These are phyloP conservation scores for Diplocarpon mali DNA, from an alignment of 2,329 filamentous ascomycete species.

Conservation along the genomic window DNA sequence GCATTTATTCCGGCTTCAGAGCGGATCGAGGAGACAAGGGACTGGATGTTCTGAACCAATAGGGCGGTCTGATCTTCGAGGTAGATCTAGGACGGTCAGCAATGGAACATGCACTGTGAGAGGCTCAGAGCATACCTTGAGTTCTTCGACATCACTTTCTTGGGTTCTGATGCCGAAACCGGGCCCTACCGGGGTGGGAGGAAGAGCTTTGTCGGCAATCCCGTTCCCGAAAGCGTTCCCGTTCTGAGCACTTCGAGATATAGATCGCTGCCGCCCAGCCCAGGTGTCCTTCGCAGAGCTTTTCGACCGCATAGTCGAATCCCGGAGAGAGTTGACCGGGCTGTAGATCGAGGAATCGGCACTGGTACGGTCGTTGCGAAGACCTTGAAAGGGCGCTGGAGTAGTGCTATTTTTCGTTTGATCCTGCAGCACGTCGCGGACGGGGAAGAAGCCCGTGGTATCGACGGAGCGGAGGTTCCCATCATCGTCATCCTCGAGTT, in stretches of 20 bases:
- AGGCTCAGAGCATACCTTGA: constrained; percentile 38
- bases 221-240: constrained; percentile 24
- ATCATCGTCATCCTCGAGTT: constrained; percentile 70
- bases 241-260: constrained; percentile 22
- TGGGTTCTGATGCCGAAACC: constrained; percentile 32
- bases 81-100: constrained; percentile 45
- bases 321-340: constrained; percentile 56
- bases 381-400: constrained; percentile 44
- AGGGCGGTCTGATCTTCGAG: constrained; percentile 73
- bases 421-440: constrained; percentile 29
- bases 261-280: constrained; percentile 15
- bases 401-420: neutral
- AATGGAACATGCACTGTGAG: neutral
- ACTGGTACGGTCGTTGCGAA: constrained; percentile 46
- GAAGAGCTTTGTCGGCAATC: constrained; percentile 15
- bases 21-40: constrained; percentile 64
- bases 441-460: constrained; percentile 58
- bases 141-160: constrained; percentile 44
- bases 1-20: constrained; percentile 50
- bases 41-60: constrained; percentile 70
- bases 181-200: constrained; percentile 26
- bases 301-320: constrained; percentile 33
- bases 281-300: constrained; percentile 25
- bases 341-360: constrained; percentile 66
- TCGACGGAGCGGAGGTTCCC: constrained; percentile 55